Evolutionary conservation across 1,284 basidiomycete genomes (phyloP).

Genomic region (Limonomyces culmigenus): DNA sequence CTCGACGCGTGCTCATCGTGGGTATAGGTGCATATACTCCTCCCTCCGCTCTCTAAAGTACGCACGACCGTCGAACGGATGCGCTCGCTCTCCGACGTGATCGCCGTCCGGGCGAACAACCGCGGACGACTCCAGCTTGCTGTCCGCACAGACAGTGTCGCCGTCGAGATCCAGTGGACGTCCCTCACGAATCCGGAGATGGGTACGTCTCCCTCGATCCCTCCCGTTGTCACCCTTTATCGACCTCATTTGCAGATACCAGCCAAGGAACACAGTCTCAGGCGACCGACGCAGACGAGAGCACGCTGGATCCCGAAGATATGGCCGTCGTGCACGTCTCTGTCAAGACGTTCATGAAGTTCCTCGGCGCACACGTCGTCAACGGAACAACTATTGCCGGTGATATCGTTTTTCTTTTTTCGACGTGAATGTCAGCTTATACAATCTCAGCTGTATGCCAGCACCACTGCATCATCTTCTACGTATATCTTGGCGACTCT

Average conservation of each 20-base stretch:
- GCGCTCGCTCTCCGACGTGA: slow-evolving; percentile 54
- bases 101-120: slow-evolving; percentile 57
- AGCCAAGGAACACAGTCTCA: slow-evolving; percentile 7
- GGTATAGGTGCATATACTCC: slow-evolving; percentile 72
- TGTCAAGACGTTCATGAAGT: slow-evolving; percentile 66
- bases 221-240: background rate
- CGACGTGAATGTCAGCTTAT: background rate
- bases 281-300: slow-evolving; percentile 13
- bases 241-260: background rate
- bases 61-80: slow-evolving; percentile 68
- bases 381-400: slow-evolving; percentile 79
- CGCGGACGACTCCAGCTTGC: slow-evolving; percentile 48
- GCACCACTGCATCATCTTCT: slow-evolving; percentile 74
- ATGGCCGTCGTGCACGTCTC: slow-evolving; percentile 56
- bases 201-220: slow-evolving; percentile 22
- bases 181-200: slow-evolving; percentile 53
- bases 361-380: slow-evolving; percentile 71
- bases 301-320: slow-evolving; percentile 23
- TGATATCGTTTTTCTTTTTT: slow-evolving; percentile 14
- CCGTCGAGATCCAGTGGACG: slow-evolving; percentile 72
- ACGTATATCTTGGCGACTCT: slow-evolving; percentile 79
- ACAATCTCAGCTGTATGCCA: slow-evolving; percentile 56
- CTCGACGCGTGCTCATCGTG: too few species aligned
- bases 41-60: slow-evolving; percentile 65
- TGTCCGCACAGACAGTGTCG: slow-evolving; percentile 52